Conservation (phyloP, 495 filamentous ascomycete species). For the Parathielavia appendiculata region DNA sequence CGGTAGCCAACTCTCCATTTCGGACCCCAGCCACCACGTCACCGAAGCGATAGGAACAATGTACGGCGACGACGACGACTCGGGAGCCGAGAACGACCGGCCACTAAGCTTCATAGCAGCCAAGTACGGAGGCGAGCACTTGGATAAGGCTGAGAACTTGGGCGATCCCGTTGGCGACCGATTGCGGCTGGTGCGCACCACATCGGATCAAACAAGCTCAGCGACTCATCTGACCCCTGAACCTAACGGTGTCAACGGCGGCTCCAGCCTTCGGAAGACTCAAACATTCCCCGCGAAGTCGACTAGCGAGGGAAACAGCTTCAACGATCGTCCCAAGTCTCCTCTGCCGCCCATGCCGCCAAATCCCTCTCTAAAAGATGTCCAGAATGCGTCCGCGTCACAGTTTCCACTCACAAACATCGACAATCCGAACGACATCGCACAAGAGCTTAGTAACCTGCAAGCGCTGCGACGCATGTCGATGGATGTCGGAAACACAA, state of each 20-base stretch:
- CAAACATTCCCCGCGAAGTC: constrained; percentile 42
- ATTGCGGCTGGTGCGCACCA: constrained; percentile 40
- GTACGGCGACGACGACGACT: constrained; percentile 66
- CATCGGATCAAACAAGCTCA: constrained; percentile 35
- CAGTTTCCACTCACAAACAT: constrained; percentile 87
- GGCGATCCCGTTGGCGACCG: constrained; percentile 32
- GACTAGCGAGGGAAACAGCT: constrained; percentile 42
- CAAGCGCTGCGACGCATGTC: constrained; percentile 95
- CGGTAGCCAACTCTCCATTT: constrained; percentile 52
- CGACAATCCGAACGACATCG: constrained; percentile 86
- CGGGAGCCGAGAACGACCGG: constrained; percentile 43
- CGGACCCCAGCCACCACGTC: constrained; percentile 80
- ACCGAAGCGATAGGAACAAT: constrained; percentile 95
- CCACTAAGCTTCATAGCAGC: constrained; percentile 45
- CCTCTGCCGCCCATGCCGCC: constrained; percentile 49
- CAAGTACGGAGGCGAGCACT: constrained; percentile 36
- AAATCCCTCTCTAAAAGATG: constrained; percentile 53
- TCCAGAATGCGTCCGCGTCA: constrained; percentile 56
- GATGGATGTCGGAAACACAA: constrained; percentile 90
- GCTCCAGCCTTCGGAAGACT: constrained; percentile 32
- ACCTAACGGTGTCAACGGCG: constrained; percentile 17
- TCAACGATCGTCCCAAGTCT: constrained; percentile 47
- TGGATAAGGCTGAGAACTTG: constrained; percentile 24
- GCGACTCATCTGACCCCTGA: constrained; percentile 11
- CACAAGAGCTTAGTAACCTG: constrained; percentile 90